Percentiles rank a stretch among this genome's conserved stretches.
Evolutionary conservation across 805 yeast genomes (phyloP).

Genomic region (Clavispora carvajalis): DNA sequence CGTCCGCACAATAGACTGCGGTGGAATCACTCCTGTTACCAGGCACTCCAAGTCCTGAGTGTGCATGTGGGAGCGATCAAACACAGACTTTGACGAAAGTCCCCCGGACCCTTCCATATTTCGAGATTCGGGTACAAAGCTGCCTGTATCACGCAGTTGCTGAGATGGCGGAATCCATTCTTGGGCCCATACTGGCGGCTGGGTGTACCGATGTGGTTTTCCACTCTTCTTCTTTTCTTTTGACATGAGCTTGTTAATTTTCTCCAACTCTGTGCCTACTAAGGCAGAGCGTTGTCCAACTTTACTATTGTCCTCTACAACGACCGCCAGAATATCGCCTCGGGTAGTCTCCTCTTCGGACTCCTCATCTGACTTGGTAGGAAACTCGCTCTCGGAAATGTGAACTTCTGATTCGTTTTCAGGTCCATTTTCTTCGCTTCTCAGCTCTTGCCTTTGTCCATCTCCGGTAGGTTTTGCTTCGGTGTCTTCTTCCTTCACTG

Average conservation of each 20-base stretch:
- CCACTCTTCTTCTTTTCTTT: conserved; percentile 11
- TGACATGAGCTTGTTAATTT: conserved; percentile 17
- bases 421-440: not conserved
- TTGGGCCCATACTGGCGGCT: conserved; percentile 81
- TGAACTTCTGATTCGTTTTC: not conserved
- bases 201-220: conserved; percentile 58
- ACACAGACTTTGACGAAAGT: conserved; percentile 17
- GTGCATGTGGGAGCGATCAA: conserved; percentile 25
- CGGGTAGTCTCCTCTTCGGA: not conserved
- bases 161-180: conserved; percentile 43
- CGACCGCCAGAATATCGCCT: not conserved
- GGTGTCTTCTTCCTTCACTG: not conserved
- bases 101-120: conserved; percentile 5
- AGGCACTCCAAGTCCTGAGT: conserved; percentile 43
- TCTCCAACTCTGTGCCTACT: conserved; percentile 19
- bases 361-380: not conserved
- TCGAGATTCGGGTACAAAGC: not conserved
- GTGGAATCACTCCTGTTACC: conserved; percentile 69
- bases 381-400: not conserved
- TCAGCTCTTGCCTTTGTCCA: not conserved
- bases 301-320: not conserved
- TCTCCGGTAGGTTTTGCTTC: too few species aligned
- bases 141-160: conserved; percentile 1
- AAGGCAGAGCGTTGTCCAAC: not conserved
- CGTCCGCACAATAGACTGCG: conserved; percentile 74